Conservation (phyloP, 352 stramenopile species). For the Globisporangium acanthophoron region DNA sequence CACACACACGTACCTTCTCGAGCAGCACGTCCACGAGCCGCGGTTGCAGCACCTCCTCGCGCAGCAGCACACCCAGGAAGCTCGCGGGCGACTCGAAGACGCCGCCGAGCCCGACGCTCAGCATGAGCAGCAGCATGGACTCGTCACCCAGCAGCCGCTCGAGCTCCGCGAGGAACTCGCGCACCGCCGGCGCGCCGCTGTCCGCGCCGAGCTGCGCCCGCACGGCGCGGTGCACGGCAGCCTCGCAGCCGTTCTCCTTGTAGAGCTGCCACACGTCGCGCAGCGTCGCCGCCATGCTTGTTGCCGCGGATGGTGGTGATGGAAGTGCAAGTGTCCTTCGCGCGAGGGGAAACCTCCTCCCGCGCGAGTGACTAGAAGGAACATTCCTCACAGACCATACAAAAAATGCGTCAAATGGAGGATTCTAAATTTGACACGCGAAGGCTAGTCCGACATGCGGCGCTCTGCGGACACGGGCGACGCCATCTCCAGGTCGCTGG, state of each 20-base stretch:
- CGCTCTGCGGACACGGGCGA: constrained; percentile 8
- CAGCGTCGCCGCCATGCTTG: constrained; percentile 19
- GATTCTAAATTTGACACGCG: neutral
- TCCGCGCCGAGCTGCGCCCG: constrained; percentile 19
- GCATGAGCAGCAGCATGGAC: constrained; percentile 39
- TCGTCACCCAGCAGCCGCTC: constrained; percentile 28
- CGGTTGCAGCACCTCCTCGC: constrained; percentile 41
- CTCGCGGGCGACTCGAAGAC: constrained; percentile 39
- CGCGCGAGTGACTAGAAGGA: neutral
- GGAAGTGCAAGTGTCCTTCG: neutral
- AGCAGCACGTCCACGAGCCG: constrained; percentile 42
- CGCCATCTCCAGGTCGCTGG: constrained; percentile 29
- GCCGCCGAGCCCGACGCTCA: constrained; percentile 36
- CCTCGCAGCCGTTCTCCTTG: constrained; percentile 38
- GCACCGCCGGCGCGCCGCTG: constrained; percentile 15
- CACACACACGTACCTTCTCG: constrained; percentile 26
- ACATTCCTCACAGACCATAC: neutral
- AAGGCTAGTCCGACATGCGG: constrained; percentile 5
- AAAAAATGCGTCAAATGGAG: neutral
- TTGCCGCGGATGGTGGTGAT: neutral
- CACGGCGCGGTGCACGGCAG: constrained; percentile 27
- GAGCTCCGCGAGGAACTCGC: constrained; percentile 29
- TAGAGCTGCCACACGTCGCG: constrained; percentile 37
- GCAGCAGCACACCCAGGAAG: constrained; percentile 51
- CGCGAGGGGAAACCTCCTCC: neutral